Evolutionary conservation across 2,329 filamentous ascomycete species (phyloP).

Genomic region (Penicillium sp.): DNA sequence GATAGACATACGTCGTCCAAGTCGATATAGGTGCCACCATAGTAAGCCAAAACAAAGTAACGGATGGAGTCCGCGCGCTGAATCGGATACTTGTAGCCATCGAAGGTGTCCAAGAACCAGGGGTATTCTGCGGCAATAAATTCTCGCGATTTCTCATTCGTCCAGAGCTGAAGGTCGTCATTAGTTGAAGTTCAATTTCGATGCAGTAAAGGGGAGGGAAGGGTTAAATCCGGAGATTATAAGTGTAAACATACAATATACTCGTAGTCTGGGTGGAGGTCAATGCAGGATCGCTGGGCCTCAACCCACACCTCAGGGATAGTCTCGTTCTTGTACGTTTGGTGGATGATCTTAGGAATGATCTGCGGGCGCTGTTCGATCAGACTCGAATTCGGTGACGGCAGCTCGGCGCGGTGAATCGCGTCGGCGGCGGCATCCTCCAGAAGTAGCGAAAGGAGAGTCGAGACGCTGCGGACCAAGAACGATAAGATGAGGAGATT

Average conservation of each 20-base stretch:
- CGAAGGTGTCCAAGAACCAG: conserved; percentile 77
- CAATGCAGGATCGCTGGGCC: conserved; percentile 68
- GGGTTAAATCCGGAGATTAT: neutral
- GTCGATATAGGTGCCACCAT: conserved; percentile 81
- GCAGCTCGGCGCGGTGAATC: conserved; percentile 69
- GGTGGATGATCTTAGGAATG: conserved; percentile 78
- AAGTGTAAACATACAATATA: conserved; percentile 62
- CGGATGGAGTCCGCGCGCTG: conserved; percentile 78
- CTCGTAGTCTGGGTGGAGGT: conserved; percentile 72
- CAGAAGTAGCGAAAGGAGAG: conserved; percentile 70
- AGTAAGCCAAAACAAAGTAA: conserved; percentile 78
- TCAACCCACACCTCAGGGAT: conserved; percentile 69
- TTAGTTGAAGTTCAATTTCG: conserved; percentile 21
- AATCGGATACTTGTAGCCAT: conserved; percentile 74
- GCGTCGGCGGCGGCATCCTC: conserved; percentile 69
- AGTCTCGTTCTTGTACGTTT: conserved; percentile 73
- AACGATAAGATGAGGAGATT: conserved; percentile 67
- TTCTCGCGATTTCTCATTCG: conserved; percentile 68
- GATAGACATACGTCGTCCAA: conserved; percentile 65
- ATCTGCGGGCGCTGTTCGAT: conserved; percentile 62
- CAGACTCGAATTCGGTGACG: conserved; percentile 64
- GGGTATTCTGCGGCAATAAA: conserved; percentile 76
- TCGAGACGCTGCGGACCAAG: conserved; percentile 70
- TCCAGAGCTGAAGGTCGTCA: conserved; percentile 68
- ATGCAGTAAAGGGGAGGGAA: neutral